These are phyloP conservation scores for Bocquillonia castaneifolia DNA, from an alignment of 441 rosid genomes.

Conservation along the genomic window DNA sequence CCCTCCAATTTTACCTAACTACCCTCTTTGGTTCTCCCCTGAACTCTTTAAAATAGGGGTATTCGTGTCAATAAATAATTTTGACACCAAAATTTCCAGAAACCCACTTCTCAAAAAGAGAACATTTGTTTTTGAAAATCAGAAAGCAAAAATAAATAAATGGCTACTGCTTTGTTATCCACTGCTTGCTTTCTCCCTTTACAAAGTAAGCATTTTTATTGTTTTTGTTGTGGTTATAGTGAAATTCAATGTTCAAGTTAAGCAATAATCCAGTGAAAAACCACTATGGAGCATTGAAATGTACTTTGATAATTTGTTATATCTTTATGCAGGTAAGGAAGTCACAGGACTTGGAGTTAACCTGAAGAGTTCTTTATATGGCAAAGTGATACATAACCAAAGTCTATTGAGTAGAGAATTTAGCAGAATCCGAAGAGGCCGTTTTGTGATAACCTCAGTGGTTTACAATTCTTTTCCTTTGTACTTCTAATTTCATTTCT, in stretches of 20 bases:
- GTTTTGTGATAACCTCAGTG: constrained; percentile 34
- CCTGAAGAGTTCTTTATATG: constrained; percentile 36
- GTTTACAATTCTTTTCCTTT: constrained; percentile 27
- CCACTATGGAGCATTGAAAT: neutral
- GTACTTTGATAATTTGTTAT: constrained; percentile 6
- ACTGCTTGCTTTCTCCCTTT: constrained; percentile 36
- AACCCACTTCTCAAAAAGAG: neutral
- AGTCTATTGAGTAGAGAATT: constrained; percentile 23
- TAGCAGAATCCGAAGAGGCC: constrained; percentile 20
- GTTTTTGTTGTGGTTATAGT: constrained; percentile 5
- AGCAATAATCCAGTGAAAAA: neutral
- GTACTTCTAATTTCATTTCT: neutral
- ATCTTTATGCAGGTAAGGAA: constrained; percentile 36
- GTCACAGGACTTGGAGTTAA: constrained; percentile 25
- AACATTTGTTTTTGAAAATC: constrained; percentile 3
- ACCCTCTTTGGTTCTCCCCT: constrained; percentile 9
- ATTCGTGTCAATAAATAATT: constrained; percentile 20
- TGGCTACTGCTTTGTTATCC: constrained; percentile 44
- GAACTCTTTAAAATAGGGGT: constrained; percentile 11
- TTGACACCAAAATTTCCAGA: neutral
- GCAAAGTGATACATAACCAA: constrained; percentile 21
- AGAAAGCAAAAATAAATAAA: constrained; percentile 31
- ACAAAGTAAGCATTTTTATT: constrained; percentile 30
- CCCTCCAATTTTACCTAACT: constrained; percentile 20
- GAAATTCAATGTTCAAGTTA: neutral